A percentile compares a stretch with the other conserved stretches of the same genome.
Evolutionary conservation across 306 rosid species (phyloP).

Genomic region (Styphnolobium japonicum): DNA sequence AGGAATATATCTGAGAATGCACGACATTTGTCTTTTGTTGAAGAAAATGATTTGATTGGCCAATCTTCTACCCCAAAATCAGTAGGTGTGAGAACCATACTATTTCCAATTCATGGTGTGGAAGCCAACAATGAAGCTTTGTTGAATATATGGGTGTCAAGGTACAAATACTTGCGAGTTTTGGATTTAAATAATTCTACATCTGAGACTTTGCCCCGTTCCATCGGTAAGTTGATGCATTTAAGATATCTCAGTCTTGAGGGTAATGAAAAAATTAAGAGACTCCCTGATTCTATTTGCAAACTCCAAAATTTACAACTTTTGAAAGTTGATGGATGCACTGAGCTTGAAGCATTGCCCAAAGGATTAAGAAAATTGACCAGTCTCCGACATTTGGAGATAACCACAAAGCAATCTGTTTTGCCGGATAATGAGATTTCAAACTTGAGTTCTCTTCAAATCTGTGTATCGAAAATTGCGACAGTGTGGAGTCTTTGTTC

Average conservation of each 20-base stretch:
- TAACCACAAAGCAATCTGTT: no score
- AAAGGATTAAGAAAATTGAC: no score
- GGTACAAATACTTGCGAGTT: not conserved
- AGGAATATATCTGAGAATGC: no score
- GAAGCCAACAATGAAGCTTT: not conserved
- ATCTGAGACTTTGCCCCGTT: not conserved
- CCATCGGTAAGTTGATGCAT: slow-evolving; percentile 6
- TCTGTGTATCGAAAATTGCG: not conserved
- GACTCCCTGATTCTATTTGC: no score
- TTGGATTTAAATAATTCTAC: slow-evolving; percentile 19
- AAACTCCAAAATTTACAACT: no score
- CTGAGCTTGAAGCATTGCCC: no score
- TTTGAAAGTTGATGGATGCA: no score
- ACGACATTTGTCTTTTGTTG: no score
- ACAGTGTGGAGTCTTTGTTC: not conserved
- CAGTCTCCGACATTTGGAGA: no score
- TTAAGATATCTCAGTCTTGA: no score
- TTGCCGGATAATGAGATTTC: not conserved
- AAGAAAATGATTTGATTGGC: no score
- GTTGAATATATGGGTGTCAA: not conserved
- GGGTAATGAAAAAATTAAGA: no score
- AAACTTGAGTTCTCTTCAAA: not conserved
- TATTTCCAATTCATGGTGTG: not conserved
- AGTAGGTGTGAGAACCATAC: not conserved
- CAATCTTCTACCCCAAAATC: not conserved